A percentile compares a stretch with the other conserved stretches of the same genome.
Conservation (phyloP, 2,329 filamentous ascomycete species). For the Nothopassalora personata region DNA sequence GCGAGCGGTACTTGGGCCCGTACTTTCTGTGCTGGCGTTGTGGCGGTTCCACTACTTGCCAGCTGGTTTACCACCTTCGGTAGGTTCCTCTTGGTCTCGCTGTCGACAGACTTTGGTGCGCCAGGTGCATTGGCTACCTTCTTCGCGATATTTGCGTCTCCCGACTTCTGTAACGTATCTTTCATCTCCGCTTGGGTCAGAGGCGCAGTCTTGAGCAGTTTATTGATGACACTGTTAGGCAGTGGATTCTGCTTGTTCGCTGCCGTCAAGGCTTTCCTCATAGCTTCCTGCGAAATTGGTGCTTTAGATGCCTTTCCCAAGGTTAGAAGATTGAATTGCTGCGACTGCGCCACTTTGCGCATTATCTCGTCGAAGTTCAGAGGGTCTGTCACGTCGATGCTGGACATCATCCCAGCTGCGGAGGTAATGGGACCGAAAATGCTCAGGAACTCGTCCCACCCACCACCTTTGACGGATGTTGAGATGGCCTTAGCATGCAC, state of each 20-base stretch:
- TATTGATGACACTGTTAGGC: constrained; percentile 26
- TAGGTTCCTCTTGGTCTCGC: constrained; percentile 21
- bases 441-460: constrained; percentile 48
- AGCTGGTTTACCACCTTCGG: constrained; percentile 18
- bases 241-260: constrained; percentile 28
- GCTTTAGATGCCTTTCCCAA: constrained; percentile 25
- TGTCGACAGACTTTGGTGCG: constrained; percentile 18
- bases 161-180: constrained; percentile 21
- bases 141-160: constrained; percentile 22
- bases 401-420: constrained; percentile 45
- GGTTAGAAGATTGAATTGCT: constrained; percentile 28
- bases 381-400: constrained; percentile 38
- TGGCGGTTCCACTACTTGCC: constrained; percentile 1
- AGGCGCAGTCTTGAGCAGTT: constrained; percentile 25
- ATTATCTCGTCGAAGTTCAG: constrained; percentile 34
- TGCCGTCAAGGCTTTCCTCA: constrained; percentile 29
- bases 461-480: constrained; percentile 46
- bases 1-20: constrained; percentile 29
- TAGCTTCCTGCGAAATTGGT: constrained; percentile 27
- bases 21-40: constrained; percentile 20
- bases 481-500: constrained; percentile 42
- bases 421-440: constrained; percentile 49
- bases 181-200: constrained; percentile 29
- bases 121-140: constrained; percentile 23
- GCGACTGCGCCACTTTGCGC: constrained; percentile 31